These are phyloP conservation scores for Exophiala calicioides DNA, from an alignment of 2,329 filamentous ascomycete genomes.

Conservation along the genomic window DNA sequence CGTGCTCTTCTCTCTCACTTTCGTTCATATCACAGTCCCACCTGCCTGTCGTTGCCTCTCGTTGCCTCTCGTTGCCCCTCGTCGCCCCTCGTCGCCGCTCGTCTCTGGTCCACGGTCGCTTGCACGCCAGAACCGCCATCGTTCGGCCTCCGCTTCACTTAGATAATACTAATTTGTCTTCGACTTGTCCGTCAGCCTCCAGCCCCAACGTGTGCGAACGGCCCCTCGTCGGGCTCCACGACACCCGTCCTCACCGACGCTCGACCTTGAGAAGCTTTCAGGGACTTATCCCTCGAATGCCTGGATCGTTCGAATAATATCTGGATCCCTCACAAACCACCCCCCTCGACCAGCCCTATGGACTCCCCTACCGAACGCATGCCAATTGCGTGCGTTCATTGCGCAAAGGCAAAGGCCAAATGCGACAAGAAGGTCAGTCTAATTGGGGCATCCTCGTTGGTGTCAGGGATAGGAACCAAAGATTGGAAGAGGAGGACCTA, in stretches of 20 bases:
- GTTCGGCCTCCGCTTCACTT: slow-evolving; percentile 13
- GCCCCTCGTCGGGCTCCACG: slow-evolving; percentile 9
- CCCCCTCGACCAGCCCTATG: slow-evolving; percentile 16
- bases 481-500: background rate
- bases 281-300: slow-evolving; percentile 7
- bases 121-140: slow-evolving; percentile 13
- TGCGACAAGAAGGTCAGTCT: slow-evolving; percentile 35
- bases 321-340: slow-evolving; percentile 1
- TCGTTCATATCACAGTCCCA: slow-evolving; percentile 14
- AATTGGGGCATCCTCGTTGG: background rate
- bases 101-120: slow-evolving; percentile 23
- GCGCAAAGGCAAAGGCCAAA: slow-evolving; percentile 34
- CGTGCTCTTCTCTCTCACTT: slow-evolving; percentile 11
- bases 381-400: slow-evolving; percentile 33
- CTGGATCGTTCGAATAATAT: background rate
- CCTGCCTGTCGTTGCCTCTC: slow-evolving; percentile 2
- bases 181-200: slow-evolving; percentile 10
- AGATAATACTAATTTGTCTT: slow-evolving; percentile 27
- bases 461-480: background rate
- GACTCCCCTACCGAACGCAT: slow-evolving; percentile 32
- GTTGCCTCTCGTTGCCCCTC: slow-evolving; percentile 22
- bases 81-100: slow-evolving; percentile 22
- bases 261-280: slow-evolving; percentile 4
- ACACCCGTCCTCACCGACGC: background rate
- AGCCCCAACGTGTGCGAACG: slow-evolving; percentile 10